A percentile compares a stretch with the other conserved stretches of the same genome.
phyloP scores from a whole-genome alignment of 2,329 filamentous ascomycete genomes.

The Tricladium varicosporioides region DNA sequence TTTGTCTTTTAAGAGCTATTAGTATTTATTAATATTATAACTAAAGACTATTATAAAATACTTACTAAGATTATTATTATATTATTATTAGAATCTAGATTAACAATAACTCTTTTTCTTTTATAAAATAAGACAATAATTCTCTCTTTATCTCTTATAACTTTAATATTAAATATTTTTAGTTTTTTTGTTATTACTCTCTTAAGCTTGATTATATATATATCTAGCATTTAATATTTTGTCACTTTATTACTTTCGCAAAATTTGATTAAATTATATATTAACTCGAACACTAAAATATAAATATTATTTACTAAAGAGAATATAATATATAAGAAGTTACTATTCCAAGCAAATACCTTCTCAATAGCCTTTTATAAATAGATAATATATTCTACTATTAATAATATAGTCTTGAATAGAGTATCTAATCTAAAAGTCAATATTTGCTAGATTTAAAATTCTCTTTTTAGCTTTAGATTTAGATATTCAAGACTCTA shows the following conservation, averaged over 20 bases:
- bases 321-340: too few species aligned
- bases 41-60: constrained; percentile 11
- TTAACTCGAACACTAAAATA: background rate
- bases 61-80: constrained; percentile 2
- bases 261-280: background rate
- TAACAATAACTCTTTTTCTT: constrained; percentile 1
- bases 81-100: constrained; percentile 7
- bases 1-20: constrained; percentile 5
- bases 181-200: background rate
- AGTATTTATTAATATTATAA: constrained; percentile 6
- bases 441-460: constrained; percentile 4
- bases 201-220: background rate
- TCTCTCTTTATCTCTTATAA: constrained; percentile 3
- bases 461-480: constrained; percentile 10
- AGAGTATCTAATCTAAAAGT: constrained; percentile 11
- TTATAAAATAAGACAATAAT: constrained; percentile 2
- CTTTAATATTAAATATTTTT: background rate
- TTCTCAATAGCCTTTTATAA: constrained; percentile 7
- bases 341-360: constrained; percentile 4
- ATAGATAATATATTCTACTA: constrained; percentile 7
- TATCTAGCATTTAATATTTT: background rate
- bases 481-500: constrained; percentile 9
- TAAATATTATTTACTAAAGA: background rate
- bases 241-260: background rate
- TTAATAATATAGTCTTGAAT: constrained; percentile 9